Evolutionary conservation across 768 basidiomycete species (phyloP).

Genomic region (Lentinus tigrinus): DNA sequence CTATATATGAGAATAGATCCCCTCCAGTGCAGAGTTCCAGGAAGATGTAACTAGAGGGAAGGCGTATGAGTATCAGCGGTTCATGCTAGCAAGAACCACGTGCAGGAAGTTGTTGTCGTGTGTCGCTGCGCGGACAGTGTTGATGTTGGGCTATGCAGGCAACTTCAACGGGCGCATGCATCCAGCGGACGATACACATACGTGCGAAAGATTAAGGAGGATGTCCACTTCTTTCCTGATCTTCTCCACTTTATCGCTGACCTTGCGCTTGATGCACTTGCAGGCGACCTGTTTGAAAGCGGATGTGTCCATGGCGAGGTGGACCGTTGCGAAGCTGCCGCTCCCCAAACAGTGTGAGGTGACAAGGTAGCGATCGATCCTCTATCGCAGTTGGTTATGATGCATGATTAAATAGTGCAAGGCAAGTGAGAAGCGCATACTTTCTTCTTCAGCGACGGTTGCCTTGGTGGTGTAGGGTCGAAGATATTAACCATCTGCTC

Average conservation of each 20-base stretch:
- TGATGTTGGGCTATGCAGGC: constrained; percentile 69
- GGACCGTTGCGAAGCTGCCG: constrained; percentile 81
- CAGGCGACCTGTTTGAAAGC: constrained; percentile 77
- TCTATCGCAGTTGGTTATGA: constrained; percentile 35
- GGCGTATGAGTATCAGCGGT: neutral
- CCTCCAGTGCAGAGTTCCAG: constrained; percentile 84
- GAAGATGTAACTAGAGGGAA: constrained; percentile 63
- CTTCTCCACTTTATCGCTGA: constrained; percentile 54
- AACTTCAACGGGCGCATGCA: neutral
- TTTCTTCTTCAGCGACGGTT: constrained; percentile 53
- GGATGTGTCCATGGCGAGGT: constrained; percentile 67
- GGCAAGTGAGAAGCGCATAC: neutral
- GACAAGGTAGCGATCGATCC: constrained; percentile 66
- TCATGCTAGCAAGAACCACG: neutral
- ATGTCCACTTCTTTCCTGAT: constrained; percentile 81
- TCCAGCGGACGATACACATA: constrained; percentile 31
- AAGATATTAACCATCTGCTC: constrained; percentile 54
- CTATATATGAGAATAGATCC: constrained; percentile 85
- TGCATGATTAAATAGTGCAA: neutral
- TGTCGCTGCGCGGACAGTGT: constrained; percentile 67
- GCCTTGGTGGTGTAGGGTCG: constrained; percentile 59
- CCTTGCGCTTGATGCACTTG: constrained; percentile 72
- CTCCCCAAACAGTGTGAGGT: constrained; percentile 78
- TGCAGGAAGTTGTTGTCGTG: constrained; percentile 27
- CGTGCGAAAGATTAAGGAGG: constrained; percentile 69